A percentile compares a stretch with the other conserved stretches of the same genome.
Conservation (phyloP, 768 basidiomycete genomes). For the Cystofilobasidium ferigula region DNA sequence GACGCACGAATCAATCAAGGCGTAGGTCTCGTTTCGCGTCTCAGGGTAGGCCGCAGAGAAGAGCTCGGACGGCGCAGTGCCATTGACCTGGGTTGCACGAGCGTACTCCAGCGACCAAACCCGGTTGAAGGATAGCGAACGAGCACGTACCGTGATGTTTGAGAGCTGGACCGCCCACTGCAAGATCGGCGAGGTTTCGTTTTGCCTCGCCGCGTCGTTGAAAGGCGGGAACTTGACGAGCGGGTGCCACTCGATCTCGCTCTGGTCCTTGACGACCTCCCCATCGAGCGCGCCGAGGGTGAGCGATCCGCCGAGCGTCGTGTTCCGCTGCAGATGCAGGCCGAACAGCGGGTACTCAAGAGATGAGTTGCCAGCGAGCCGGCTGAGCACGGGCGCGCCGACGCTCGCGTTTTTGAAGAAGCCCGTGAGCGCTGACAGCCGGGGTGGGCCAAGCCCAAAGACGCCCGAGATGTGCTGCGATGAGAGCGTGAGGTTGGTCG, state of each 20-base stretch:
- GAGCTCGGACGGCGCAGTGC: conserved; percentile 28
- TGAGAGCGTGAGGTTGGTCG: conserved; percentile 17
- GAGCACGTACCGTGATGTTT: conserved; percentile 25
- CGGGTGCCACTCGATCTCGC: conserved; percentile 11
- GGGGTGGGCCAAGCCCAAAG: conserved; percentile 13
- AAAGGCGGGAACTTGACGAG: conserved; percentile 21
- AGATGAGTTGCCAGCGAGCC: conserved; percentile 13
- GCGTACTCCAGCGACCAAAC: background rate
- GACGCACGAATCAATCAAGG: conserved; percentile 31
- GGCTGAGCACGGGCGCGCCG: background rate
- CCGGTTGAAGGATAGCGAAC: no score
- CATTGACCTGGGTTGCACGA: conserved; percentile 28
- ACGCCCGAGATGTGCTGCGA: conserved; percentile 16
- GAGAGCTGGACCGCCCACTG: conserved; percentile 33
- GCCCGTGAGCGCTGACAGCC: background rate
- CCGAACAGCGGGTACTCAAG: conserved; percentile 14
- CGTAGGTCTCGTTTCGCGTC: conserved; percentile 28
- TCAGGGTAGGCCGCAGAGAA: conserved; percentile 30
- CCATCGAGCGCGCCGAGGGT: conserved; percentile 3
- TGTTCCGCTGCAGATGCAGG: conserved; percentile 16
- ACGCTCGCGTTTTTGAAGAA: background rate
- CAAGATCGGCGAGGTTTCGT: conserved; percentile 25
- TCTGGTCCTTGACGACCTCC: conserved; percentile 7
- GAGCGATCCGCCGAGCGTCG: conserved; percentile 7
- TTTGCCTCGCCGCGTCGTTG: background rate